These are phyloP conservation scores for Fusarium nelsonii DNA, from an alignment of 2,329 filamentous ascomycete species.

Conservation along the genomic window DNA sequence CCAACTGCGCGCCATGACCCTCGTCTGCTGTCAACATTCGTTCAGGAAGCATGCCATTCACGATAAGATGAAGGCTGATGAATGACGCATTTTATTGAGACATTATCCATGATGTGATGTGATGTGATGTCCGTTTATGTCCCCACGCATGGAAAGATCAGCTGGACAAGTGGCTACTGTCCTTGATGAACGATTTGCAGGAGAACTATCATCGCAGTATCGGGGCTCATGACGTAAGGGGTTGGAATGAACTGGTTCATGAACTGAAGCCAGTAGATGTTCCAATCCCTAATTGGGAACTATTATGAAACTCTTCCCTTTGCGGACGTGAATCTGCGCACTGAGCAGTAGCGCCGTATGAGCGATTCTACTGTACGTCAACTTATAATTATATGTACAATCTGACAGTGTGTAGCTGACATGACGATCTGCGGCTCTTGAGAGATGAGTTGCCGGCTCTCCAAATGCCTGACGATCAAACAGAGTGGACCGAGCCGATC, in stretches of 20 bases:
- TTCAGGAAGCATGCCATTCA: slow-evolving; percentile 4
- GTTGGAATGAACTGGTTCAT: slow-evolving; percentile 18
- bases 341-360: slow-evolving; percentile 19
- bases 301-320: slow-evolving; percentile 26
- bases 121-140: slow-evolving; percentile 1
- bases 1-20: slow-evolving; percentile 6
- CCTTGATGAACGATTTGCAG: neutral
- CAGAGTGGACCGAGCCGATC: slow-evolving; percentile 39
- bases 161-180: slow-evolving; percentile 4
- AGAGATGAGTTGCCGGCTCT: slow-evolving; percentile 35
- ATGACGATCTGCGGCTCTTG: slow-evolving; percentile 32
- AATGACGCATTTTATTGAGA: slow-evolving; percentile 41
- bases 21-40: slow-evolving; percentile 16
- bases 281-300: slow-evolving; percentile 34
- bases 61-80: slow-evolving; percentile 7
- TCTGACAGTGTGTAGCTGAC: slow-evolving; percentile 9
- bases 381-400: neutral
- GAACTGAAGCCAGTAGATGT: slow-evolving; percentile 11
- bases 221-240: slow-evolving; percentile 40
- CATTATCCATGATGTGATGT: slow-evolving; percentile 11
- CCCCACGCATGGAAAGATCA: slow-evolving; percentile 20
- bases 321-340: slow-evolving; percentile 17
- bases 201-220: neutral
- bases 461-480: slow-evolving; percentile 42
- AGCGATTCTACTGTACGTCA: slow-evolving; percentile 9